Evolutionary conservation across 805 yeast genomes (phyloP).

Genomic region (Pichia kluyveri): DNA sequence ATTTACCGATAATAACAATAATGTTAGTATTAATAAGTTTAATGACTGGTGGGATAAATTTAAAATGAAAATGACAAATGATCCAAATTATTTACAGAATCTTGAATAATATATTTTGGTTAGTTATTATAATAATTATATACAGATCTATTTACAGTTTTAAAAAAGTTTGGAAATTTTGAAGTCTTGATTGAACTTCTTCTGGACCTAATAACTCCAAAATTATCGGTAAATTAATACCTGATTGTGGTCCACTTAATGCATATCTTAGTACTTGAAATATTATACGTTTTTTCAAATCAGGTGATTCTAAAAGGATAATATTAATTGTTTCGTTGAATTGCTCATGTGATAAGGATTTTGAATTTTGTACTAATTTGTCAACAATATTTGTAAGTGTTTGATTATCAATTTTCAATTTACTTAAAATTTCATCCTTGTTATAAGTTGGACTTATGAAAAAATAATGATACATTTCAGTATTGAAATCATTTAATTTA

Average conservation of each 20-base stretch:
- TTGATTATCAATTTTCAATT: slow-evolving; percentile 12
- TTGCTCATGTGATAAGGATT: slow-evolving; percentile 7
- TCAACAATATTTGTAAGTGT: slow-evolving; percentile 1
- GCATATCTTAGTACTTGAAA: slow-evolving; percentile 60
- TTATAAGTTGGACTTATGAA: slow-evolving; percentile 31
- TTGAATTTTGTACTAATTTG: slow-evolving; percentile 5
- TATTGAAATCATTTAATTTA: slow-evolving; percentile 42
- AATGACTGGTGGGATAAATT: slow-evolving; percentile 96
- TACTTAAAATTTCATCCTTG: slow-evolving; percentile 7
- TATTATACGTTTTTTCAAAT: slow-evolving; percentile 31
- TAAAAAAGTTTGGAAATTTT: slow-evolving; percentile 5
- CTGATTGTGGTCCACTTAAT: slow-evolving; percentile 60
- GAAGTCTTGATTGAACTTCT: slow-evolving; percentile 24
- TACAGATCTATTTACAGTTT: background rate
- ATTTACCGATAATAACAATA: slow-evolving; percentile 72
- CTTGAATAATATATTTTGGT: slow-evolving; percentile 10
- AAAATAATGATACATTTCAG: slow-evolving; percentile 38
- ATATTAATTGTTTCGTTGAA: slow-evolving; percentile 8
- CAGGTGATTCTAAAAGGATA: slow-evolving; percentile 4
- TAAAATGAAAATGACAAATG: slow-evolving; percentile 61
- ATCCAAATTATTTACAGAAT: slow-evolving; percentile 70
- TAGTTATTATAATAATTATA: too few relatives aligned
- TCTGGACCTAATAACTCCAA: slow-evolving; percentile 44
- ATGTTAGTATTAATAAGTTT: slow-evolving; percentile 78
- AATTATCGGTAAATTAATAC: slow-evolving; percentile 54